phyloP scores from a whole-genome alignment of 768 basidiomycete genomes.

The Hygrophoropsis aurantiaca region DNA sequence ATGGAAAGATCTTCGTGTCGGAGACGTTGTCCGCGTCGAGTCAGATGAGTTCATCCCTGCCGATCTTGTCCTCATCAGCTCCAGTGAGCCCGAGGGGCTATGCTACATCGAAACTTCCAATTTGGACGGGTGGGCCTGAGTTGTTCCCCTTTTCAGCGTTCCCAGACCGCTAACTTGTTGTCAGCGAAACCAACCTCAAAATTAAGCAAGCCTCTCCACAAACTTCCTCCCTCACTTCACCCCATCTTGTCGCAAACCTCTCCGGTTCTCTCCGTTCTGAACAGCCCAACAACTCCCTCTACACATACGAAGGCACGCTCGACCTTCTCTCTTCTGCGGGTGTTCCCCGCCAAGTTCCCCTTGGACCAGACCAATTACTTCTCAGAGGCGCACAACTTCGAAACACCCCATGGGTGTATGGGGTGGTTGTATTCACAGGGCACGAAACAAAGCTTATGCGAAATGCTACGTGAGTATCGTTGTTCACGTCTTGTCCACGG shows the following conservation, averaged over 20 bases:
- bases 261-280: constrained; percentile 89
- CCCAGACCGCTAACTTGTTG: neutral
- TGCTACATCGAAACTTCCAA: constrained; percentile 99
- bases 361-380: constrained; percentile 93
- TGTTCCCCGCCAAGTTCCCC: constrained; percentile 76
- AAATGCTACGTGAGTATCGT: constrained; percentile 83
- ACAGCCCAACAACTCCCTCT: constrained; percentile 96
- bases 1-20: constrained; percentile 89
- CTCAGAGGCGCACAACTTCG: constrained; percentile 93
- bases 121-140: constrained; percentile 77
- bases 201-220: constrained; percentile 94
- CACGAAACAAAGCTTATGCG: constrained; percentile 99
- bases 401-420: constrained; percentile 97
- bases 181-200: constrained; percentile 95
- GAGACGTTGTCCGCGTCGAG: constrained; percentile 89
- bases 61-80: constrained; percentile 83
- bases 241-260: constrained; percentile 67
- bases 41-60: constrained; percentile 95
- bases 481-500: neutral
- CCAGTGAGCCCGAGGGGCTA: constrained; percentile 94
- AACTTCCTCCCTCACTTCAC: constrained; percentile 76
- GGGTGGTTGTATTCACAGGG: constrained; percentile 90
- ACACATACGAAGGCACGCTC: constrained; percentile 89
- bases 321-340: constrained; percentile 54
- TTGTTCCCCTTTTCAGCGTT: neutral